phyloP scores from a whole-genome alignment of 257 asterid species.

The Plantago major region DNA sequence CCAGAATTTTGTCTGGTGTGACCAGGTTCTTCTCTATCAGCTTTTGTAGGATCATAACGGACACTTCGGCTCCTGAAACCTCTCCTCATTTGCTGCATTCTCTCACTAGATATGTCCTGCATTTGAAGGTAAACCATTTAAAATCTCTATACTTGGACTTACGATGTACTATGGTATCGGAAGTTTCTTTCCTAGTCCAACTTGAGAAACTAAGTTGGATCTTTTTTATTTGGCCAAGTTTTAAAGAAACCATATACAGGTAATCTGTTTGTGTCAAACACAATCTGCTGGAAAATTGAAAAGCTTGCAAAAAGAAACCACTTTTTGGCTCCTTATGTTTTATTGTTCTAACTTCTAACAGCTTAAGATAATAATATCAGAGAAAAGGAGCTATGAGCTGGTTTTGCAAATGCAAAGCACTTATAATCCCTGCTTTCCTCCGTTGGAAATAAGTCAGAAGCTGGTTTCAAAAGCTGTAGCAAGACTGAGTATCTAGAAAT shows the following conservation, averaged over 20 bases:
- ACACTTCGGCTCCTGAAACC: constrained; percentile 37
- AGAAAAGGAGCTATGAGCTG: too few species aligned
- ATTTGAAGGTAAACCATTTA: background rate
- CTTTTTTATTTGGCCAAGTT: too few species aligned
- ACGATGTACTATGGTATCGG: background rate
- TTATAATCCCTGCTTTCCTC: too few species aligned
- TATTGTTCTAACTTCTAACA: too few species aligned
- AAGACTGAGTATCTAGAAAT: constrained; percentile 21
- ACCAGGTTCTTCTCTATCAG: constrained; percentile 35
- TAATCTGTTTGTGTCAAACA: too few species aligned
- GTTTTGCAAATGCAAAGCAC: too few species aligned
- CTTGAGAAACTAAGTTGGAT: background rate
- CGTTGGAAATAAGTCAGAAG: too few species aligned
- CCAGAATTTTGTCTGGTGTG: constrained; percentile 22
- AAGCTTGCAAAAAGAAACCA: too few species aligned
- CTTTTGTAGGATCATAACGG: constrained; percentile 20
- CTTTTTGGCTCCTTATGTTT: too few species aligned
- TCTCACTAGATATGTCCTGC: constrained; percentile 31
- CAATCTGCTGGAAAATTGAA: too few species aligned
- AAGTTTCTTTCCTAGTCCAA: background rate
- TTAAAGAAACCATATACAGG: too few species aligned
- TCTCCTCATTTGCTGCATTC: constrained; percentile 24
- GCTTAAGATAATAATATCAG: too few species aligned
- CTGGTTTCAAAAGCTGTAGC: background rate
- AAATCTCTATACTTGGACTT: background rate